Evolutionary conservation across 75 land plant species (phyloP).

Genomic region (Cunninghamia lanceolata): DNA sequence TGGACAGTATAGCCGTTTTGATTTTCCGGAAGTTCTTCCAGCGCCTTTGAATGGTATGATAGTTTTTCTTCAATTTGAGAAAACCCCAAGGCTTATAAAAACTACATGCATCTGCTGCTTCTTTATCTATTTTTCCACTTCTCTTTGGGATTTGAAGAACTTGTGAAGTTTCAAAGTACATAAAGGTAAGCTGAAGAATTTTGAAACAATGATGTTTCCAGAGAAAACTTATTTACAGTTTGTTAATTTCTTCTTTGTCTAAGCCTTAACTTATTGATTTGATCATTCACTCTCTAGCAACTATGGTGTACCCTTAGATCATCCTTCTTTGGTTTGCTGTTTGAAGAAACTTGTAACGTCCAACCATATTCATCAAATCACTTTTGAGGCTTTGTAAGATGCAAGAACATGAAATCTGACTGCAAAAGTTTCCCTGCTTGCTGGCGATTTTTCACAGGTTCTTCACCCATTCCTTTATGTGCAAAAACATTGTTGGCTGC

Average conservation of each 20-base stretch:
- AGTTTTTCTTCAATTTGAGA: not conserved
- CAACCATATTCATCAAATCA: not conserved
- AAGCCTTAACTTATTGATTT: not conserved
- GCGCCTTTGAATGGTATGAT: slow-evolving; percentile 91
- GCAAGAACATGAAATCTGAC: slow-evolving; percentile 1
- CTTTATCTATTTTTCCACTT: not conserved
- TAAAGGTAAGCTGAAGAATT: not conserved
- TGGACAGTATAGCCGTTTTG: slow-evolving; percentile 97
- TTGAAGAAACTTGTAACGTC: not conserved
- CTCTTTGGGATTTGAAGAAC: not conserved
- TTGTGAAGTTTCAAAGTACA: not conserved
- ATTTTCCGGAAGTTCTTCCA: slow-evolving; percentile 90
- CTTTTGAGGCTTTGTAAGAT: not conserved
- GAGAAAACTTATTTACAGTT: not conserved
- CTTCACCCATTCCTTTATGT: not conserved
- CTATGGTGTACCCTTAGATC: not conserved
- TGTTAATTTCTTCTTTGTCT: not conserved
- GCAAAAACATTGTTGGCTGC: not conserved
- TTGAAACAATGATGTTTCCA: not conserved
- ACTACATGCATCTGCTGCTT: not conserved
- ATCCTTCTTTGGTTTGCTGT: not conserved
- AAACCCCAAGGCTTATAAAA: not conserved
- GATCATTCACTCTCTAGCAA: not conserved
- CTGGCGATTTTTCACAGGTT: not conserved
- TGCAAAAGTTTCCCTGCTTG: not conserved